Percentiles rank a stretch among this genome's conserved stretches.
Evolutionary conservation across 768 basidiomycete species (phyloP).

Genomic region (Clathrus columnatus): DNA sequence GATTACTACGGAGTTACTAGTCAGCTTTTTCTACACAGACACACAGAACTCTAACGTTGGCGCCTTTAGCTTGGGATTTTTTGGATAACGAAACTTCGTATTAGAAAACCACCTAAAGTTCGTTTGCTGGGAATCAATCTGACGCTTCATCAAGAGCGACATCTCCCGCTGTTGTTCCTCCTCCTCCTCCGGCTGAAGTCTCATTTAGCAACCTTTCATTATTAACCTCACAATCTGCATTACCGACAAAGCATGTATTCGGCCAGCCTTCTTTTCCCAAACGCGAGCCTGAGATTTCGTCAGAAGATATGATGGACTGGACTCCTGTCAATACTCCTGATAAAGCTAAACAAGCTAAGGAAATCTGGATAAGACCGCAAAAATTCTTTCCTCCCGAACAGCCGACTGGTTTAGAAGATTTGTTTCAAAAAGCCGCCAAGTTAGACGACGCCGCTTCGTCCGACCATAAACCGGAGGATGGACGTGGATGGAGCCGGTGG

Average conservation of each 20-base stretch:
- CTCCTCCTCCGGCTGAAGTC: conserved; percentile 42
- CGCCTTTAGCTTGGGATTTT: conserved; percentile 41
- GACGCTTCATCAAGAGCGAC: neutral
- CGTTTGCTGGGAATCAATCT: conserved; percentile 44
- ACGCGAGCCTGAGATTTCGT: conserved; percentile 10
- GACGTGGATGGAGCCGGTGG: too few relatives aligned
- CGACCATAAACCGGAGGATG: neutral
- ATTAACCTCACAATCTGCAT: conserved; percentile 20
- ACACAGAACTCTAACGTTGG: too few relatives aligned
- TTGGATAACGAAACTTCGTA: conserved; percentile 47
- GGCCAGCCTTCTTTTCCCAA: conserved; percentile 52
- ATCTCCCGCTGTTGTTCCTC: neutral
- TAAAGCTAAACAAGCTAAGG: conserved; percentile 29
- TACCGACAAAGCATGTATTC: conserved; percentile 44
- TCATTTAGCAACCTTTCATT: conserved; percentile 59
- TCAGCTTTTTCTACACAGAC: too few relatives aligned
- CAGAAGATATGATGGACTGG: conserved; percentile 59
- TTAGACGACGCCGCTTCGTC: neutral
- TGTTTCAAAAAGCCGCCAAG: conserved; percentile 35
- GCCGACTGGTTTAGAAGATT: conserved; percentile 64
- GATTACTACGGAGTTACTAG: neutral
- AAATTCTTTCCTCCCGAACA: conserved; percentile 71
- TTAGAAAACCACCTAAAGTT: conserved; percentile 63
- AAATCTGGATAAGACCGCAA: conserved; percentile 56
- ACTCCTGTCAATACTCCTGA: conserved; percentile 41